Percentiles rank a stretch among this genome's conserved stretches.
These are phyloP conservation scores for Oryza meyeriana DNA, from an alignment of 176 grass and related monocot species.

Conservation along the genomic window DNA sequence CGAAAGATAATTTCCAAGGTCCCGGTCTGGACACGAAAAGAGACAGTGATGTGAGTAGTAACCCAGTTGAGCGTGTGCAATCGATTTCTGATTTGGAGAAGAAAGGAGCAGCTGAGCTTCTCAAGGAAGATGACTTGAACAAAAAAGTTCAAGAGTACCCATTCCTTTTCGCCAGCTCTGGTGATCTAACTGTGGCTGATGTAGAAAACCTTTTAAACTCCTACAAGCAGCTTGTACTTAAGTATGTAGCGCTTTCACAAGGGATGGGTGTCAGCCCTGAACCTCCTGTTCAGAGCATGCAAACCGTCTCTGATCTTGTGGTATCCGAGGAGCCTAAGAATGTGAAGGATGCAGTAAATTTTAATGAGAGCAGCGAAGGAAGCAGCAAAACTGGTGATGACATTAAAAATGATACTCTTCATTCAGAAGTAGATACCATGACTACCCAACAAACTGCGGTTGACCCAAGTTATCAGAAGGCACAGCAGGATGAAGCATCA, in stretches of 20 bases:
- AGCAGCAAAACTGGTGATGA: slow-evolving; percentile 27
- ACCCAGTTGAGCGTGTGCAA: slow-evolving; percentile 28
- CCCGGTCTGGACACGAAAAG: slow-evolving; percentile 44
- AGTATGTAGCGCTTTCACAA: slow-evolving; percentile 75
- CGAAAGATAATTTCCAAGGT: slow-evolving; percentile 37
- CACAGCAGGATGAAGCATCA: slow-evolving; percentile 17
- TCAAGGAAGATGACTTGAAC: slow-evolving; percentile 65
- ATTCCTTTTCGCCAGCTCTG: slow-evolving; percentile 72
- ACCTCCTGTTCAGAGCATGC: slow-evolving; percentile 18
- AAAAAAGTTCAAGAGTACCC: slow-evolving; percentile 79
- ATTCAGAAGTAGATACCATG: slow-evolving; percentile 33
- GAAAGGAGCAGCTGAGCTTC: slow-evolving; percentile 73
- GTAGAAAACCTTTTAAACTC: slow-evolving; percentile 82
- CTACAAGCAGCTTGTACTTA: slow-evolving; percentile 80
- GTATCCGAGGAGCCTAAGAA: slow-evolving; percentile 37
- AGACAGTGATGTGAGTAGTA: slow-evolving; percentile 43
- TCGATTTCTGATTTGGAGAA: slow-evolving; percentile 68
- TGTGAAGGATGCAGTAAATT: slow-evolving; percentile 20
- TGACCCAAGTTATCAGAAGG: slow-evolving; percentile 29
- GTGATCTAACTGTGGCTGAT: slow-evolving; percentile 91
- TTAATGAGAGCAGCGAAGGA: slow-evolving; percentile 21
- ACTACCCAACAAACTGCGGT: slow-evolving; percentile 1
- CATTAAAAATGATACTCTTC: slow-evolving; percentile 17
- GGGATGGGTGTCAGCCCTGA: slow-evolving; percentile 48
- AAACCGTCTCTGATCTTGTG: slow-evolving; percentile 33